Percentiles rank a stretch among this genome's conserved stretches.
Evolutionary conservation across 441 rosid species (phyloP).

Genomic region (Croton setiger): DNA sequence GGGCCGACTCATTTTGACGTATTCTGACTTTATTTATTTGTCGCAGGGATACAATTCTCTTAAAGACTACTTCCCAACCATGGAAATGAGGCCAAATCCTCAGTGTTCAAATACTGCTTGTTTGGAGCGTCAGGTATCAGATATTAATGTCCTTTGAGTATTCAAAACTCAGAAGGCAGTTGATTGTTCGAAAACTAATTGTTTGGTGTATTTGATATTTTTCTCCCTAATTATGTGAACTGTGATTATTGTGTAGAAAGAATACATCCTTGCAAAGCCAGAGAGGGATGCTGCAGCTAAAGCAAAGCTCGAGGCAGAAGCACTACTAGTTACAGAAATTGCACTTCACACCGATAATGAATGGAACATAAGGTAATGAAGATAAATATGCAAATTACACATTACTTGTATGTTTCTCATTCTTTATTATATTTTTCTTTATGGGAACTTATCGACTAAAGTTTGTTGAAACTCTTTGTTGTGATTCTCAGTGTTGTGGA

Average conservation of each 20-base stretch:
- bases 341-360: slow-evolving; percentile 87
- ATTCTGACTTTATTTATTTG: slow-evolving; percentile 23
- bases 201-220: slow-evolving; percentile 5
- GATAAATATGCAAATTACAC: background rate
- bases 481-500: slow-evolving; percentile 57
- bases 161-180: background rate
- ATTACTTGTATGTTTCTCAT: background rate
- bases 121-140: slow-evolving; percentile 82
- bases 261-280: slow-evolving; percentile 68
- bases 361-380: slow-evolving; percentile 82
- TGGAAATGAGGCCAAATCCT: slow-evolving; percentile 96
- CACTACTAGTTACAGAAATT: slow-evolving; percentile 36
- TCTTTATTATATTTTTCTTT: background rate
- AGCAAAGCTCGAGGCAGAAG: slow-evolving; percentile 85
- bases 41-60: slow-evolving; percentile 92
- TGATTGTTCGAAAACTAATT: slow-evolving; percentile 8
- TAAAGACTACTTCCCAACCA: slow-evolving; percentile 95
- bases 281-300: slow-evolving; percentile 86
- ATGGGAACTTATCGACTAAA: background rate
- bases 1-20: slow-evolving; percentile 8
- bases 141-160: slow-evolving; percentile 13
- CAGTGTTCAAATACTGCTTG: slow-evolving; percentile 91
- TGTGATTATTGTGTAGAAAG: slow-evolving; percentile 51
- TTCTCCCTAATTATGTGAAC: slow-evolving; percentile 2
- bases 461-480: slow-evolving; percentile 14